Base-by-base conservation (phyloP, 1,284 basidiomycete species). In the Meripilus lineatus region DNA sequence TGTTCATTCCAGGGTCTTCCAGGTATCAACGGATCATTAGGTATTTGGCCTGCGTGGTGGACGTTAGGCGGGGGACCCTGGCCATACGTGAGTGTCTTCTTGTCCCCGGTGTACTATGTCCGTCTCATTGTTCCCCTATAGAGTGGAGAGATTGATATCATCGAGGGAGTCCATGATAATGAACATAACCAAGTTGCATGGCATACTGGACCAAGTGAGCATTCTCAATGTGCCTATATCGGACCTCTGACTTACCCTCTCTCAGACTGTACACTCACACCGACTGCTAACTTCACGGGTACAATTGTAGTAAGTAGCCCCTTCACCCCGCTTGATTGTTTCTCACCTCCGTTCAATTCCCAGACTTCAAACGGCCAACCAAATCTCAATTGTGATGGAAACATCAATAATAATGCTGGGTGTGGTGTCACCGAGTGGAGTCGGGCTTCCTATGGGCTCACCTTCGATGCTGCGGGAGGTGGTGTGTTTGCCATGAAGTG, bases 401-500 rank as follows among this genome's bases (percentile, higher is more conserved):
- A 53, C 18, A 54, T 67, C 38, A 74, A 75, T 53, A 58, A 59
- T 39, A 84, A 84, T 55, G 63, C 77, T 8, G 87, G 86, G 8
- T 90, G 86, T 56, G 81, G 79, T 34, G 70, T 88, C 43, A 75
- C 70, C 3, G 84, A 89, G 57, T 79, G 78, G 72, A 84, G 79
- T 54, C 69, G 71, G 18, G 78, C 79, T 11, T 86, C 84, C 0
- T 89, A 85, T 57, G 86, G 86, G 0, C 75, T 78, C 13, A 73
- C 72, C 23, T 87, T 89, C 57, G 83, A 88, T 54, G 68, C 70
- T 1, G 74, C 74, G 53, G 83, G 82, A 7, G 86, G 87, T n/a
- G 87, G 86, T 14, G 76, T 86, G 1, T 84, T 81, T 52, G 85
- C 79, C 0, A 87, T 87, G 79, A 81, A 82, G 50, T 89, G 84